These are phyloP conservation scores for Ogataea parapolymorpha DNA, from an alignment of 805 yeast species.

Conservation along the genomic window DNA sequence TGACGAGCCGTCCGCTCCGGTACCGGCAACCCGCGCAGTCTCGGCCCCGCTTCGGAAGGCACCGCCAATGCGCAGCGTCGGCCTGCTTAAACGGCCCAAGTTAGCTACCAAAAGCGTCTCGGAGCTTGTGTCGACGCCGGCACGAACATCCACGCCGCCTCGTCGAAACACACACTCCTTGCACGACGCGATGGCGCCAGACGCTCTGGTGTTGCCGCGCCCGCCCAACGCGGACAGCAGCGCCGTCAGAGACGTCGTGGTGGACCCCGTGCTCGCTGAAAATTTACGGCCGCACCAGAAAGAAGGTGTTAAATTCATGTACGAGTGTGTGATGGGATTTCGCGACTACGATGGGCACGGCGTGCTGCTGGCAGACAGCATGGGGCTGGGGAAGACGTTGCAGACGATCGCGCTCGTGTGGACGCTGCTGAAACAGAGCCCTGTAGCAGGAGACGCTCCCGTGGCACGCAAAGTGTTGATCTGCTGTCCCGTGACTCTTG, in stretches of 20 bases:
- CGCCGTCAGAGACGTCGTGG: slow-evolving; percentile 41
- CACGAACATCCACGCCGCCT: slow-evolving; percentile 6
- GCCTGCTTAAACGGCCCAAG: slow-evolving; percentile 6
- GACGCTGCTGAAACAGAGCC: slow-evolving; percentile 73
- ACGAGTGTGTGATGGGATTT: slow-evolving; percentile 77
- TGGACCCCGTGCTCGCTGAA: slow-evolving; percentile 55
- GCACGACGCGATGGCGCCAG: slow-evolving; percentile 35
- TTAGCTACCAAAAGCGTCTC: slow-evolving; percentile 5
- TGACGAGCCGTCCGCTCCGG: not conserved
- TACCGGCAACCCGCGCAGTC: not conserved
- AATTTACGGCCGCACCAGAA: slow-evolving; percentile 79
- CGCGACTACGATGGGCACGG: slow-evolving; percentile 54
- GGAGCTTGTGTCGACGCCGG: slow-evolving; percentile 1
- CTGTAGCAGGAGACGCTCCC: slow-evolving; percentile 36
- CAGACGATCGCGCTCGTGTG: slow-evolving; percentile 81
- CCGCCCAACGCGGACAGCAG: slow-evolving; percentile 11
- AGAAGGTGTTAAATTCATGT: slow-evolving; percentile 79
- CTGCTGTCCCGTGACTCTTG: slow-evolving; percentile 88
- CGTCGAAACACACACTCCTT: slow-evolving; percentile 28
- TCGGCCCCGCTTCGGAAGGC: not conserved
- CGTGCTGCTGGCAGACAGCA: slow-evolving; percentile 89
- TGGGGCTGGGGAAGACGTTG: slow-evolving; percentile 93
- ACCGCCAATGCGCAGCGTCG: slow-evolving; percentile 1
- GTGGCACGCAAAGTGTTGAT: slow-evolving; percentile 60
- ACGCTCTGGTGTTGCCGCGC: slow-evolving; percentile 37